A percentile compares a stretch with the other conserved stretches of the same genome.
These are phyloP conservation scores for Sonneratia caseolaris DNA, from an alignment of 345 rosid genomes.

Conservation along the genomic window DNA sequence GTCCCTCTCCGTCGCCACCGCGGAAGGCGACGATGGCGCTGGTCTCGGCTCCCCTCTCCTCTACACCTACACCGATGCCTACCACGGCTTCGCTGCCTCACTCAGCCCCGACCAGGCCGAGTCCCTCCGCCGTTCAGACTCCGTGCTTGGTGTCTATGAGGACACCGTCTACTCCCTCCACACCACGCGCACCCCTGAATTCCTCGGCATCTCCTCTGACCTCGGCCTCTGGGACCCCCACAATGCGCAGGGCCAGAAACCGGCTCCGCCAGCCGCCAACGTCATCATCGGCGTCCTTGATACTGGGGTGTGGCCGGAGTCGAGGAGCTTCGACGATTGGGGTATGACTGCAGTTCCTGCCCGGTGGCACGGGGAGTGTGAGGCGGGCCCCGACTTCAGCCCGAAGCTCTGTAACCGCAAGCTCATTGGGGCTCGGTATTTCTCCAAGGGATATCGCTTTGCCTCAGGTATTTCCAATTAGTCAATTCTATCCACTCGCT, in stretches of 20 bases:
- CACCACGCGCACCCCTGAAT: slow-evolving; percentile 71
- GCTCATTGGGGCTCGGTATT: slow-evolving; percentile 69
- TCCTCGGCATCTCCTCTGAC: slow-evolving; percentile 56
- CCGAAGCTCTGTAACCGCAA: slow-evolving; percentile 62
- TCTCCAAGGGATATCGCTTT: slow-evolving; percentile 68
- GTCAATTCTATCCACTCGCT: not conserved
- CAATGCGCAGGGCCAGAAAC: slow-evolving; percentile 20
- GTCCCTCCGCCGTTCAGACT: slow-evolving; percentile 36
- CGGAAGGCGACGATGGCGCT: not conserved
- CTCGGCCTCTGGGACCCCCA: slow-evolving; percentile 33
- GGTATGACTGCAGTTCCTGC: slow-evolving; percentile 63
- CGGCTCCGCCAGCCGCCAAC: slow-evolving; percentile 24
- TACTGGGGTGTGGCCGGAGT: slow-evolving; percentile 91
- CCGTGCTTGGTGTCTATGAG: slow-evolving; percentile 63
- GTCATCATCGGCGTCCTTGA: slow-evolving; percentile 78
- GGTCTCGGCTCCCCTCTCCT: slow-evolving; percentile 33
- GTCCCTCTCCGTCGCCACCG: slow-evolving; percentile 26
- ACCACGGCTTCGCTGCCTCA: slow-evolving; percentile 65
- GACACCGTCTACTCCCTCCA: slow-evolving; percentile 68
- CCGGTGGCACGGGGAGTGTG: slow-evolving; percentile 70
- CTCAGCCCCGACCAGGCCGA: slow-evolving; percentile 50
- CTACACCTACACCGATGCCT: slow-evolving; percentile 48
- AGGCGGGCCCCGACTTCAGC: slow-evolving; percentile 56
- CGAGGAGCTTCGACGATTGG: slow-evolving; percentile 47
- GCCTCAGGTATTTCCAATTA: slow-evolving; percentile 24